Evolutionary conservation across 495 filamentous ascomycete species (phyloP), one percentile per base, ranked within the genome.

Genomic region (Tuber calosporum): DNA sequence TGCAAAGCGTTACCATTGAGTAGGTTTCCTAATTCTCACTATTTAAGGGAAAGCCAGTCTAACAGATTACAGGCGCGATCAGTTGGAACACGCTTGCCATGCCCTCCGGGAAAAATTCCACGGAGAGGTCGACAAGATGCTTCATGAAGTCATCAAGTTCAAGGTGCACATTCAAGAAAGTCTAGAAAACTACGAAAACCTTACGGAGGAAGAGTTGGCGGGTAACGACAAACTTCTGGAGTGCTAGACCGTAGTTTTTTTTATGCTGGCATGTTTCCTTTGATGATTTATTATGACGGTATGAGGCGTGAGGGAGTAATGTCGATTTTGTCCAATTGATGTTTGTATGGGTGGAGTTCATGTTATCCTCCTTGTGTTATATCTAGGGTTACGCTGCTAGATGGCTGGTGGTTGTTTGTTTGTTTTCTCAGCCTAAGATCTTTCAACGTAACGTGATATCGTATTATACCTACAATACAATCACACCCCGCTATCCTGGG

Each of bases 101-200:
- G 84, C 92, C 3, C 86, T 97, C 39, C 89, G 95, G 42, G 95
- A 99, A 83, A 93, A 97, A 81, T 85, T 99, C 22, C 95, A 99
- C 80, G 96, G 93, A 19, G 95, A 97, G 82, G 92, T 97, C 73
- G 96, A 97, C 84, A 91, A 90, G 75, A 94, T 97, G 89, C 84
- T 99, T 76, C 96, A 97, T 84, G 94, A 97, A 80, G 90, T 98
- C 81, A 96, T 97, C 85, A 93, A 93, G 77, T 99, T 99, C 89
- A 99, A 99, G 84, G 90, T 98, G 72, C 95, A 97, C 81, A 87
- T 99, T 67, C 95, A 98, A 82, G 92, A 92, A 83, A 89, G 88
- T 71, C 84, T 99, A 45, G 93, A 97, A 82, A 92, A 93, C 79
- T 97, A 96, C 82, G 94, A 97, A 83, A 89, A 87, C 69, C 96